A percentile compares a stretch with the other conserved stretches of the same genome.
Evolutionary conservation across 805 yeast genomes (phyloP).

Genomic region (Phaffomyces thermotolerans): DNA sequence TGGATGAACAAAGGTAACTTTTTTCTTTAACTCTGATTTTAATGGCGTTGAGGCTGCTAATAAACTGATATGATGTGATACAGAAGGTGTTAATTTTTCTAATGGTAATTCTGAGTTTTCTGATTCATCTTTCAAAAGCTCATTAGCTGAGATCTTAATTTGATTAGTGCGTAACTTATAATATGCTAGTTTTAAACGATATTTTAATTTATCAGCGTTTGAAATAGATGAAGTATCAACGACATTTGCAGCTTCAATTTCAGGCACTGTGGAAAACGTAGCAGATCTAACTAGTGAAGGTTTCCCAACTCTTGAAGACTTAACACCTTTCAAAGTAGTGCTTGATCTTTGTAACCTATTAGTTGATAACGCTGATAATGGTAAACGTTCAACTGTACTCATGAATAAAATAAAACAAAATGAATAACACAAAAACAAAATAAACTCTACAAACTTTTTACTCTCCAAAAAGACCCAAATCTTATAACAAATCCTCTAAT

Average conservation of each 20-base stretch:
- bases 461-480: too few relatives aligned
- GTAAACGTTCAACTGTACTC: constrained; percentile 18
- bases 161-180: constrained; percentile 46
- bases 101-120: constrained; percentile 1
- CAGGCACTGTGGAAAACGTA: background rate
- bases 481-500: too few relatives aligned
- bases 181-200: constrained; percentile 44
- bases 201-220: constrained; percentile 35
- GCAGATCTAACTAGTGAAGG: constrained; percentile 1
- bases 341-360: constrained; percentile 10
- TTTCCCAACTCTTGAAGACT: background rate
- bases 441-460: background rate
- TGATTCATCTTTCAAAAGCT: constrained; percentile 20
- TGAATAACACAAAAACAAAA: too few relatives aligned
- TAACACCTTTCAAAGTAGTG: constrained; percentile 4
- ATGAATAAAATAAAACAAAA: constrained; percentile 2
- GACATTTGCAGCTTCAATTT: too few relatives aligned
- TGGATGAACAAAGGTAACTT: constrained; percentile 15
- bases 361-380: constrained; percentile 14
- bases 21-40: constrained; percentile 12
- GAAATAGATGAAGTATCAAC: constrained; percentile 1
- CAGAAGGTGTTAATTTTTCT: constrained; percentile 15
- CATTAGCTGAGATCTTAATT: constrained; percentile 26
- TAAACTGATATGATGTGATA: constrained; percentile 25
- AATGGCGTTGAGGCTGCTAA: constrained; percentile 30